Conservation (phyloP, 768 basidiomycete species). For the Cystobasidium ongulense region DNA sequence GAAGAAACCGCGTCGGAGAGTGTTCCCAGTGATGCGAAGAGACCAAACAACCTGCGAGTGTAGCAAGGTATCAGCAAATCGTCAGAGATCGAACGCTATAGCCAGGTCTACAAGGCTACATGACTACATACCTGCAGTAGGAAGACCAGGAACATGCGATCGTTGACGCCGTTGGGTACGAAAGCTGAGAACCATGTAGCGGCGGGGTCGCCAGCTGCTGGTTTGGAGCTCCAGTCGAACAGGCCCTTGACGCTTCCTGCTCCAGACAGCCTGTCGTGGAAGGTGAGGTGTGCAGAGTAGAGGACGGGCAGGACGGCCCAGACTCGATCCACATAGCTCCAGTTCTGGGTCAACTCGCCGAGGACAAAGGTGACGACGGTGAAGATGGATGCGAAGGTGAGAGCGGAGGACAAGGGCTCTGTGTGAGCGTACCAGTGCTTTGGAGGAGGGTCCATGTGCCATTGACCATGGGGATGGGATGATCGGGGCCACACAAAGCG, state of each 20-base stretch:
- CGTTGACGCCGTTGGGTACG: constrained; percentile 33
- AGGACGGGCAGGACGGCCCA: constrained; percentile 54
- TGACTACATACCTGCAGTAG: constrained; percentile 32
- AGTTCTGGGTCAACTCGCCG: constrained; percentile 25
- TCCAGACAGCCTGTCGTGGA: constrained; percentile 45
- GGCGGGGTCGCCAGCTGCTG: not conserved
- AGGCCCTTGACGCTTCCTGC: constrained; percentile 16
- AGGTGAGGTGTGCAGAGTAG: constrained; percentile 72
- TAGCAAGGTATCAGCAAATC: constrained; percentile 30
- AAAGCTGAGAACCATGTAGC: not conserved
- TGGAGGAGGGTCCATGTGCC: not conserved
- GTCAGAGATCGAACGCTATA: too few relatives aligned
- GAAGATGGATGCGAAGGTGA: constrained; percentile 14
- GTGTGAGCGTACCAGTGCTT: constrained; percentile 10
- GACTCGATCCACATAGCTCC: constrained; percentile 1
- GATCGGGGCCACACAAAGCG: not conserved
- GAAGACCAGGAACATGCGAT: constrained; percentile 41
- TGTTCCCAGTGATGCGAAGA: constrained; percentile 64
- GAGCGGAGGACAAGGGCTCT: constrained; percentile 24
- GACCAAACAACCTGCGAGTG: constrained; percentile 42
- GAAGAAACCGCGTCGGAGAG: constrained; percentile 73
- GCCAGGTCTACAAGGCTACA: too few relatives aligned
- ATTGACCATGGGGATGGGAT: not conserved
- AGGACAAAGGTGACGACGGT: constrained; percentile 19
- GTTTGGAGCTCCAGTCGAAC: not conserved